Conservation (phyloP, 768 basidiomycete species). For the Tremella mesenterica region DNA sequence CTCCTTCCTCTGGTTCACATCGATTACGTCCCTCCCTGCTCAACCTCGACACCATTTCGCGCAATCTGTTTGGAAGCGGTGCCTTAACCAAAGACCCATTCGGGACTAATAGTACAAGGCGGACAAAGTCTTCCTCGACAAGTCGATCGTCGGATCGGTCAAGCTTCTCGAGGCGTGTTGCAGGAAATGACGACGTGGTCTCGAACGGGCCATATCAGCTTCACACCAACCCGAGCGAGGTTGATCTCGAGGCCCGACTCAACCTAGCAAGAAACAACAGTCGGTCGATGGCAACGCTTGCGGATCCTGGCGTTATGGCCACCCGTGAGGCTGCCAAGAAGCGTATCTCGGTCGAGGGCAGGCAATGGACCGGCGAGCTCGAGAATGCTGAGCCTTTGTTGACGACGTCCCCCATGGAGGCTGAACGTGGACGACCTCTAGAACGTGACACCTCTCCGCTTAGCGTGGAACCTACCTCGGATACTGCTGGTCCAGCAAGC, state of each 20-base stretch:
- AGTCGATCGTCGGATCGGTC: background rate
- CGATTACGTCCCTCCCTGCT: slow-evolving; percentile 72
- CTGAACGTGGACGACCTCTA: no score
- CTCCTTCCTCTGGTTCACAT: slow-evolving; percentile 63
- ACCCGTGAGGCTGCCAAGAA: background rate
- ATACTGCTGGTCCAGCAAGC: no score
- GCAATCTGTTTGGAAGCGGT: slow-evolving; percentile 69
- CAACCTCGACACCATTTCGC: slow-evolving; percentile 77
- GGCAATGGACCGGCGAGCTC: no score
- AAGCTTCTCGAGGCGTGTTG: slow-evolving; percentile 6
- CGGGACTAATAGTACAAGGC: slow-evolving; percentile 53
- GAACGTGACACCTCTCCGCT: no score
- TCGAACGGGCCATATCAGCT: slow-evolving; percentile 2
- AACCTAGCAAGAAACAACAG: slow-evolving; percentile 71
- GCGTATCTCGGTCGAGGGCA: background rate
- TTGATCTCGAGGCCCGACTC: slow-evolving; percentile 64
- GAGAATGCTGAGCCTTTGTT: no score
- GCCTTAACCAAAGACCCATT: slow-evolving; percentile 56
- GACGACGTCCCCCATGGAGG: no score
- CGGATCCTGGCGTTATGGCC: background rate
- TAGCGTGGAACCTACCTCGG: no score
- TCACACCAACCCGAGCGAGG: slow-evolving; percentile 44
- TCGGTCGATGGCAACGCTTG: slow-evolving; percentile 21
- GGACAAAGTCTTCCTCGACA: slow-evolving; percentile 1
- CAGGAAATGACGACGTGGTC: background rate